Evolutionary conservation across 2,329 filamentous ascomycete genomes (phyloP).

Genomic region (Penicillium sp.): DNA sequence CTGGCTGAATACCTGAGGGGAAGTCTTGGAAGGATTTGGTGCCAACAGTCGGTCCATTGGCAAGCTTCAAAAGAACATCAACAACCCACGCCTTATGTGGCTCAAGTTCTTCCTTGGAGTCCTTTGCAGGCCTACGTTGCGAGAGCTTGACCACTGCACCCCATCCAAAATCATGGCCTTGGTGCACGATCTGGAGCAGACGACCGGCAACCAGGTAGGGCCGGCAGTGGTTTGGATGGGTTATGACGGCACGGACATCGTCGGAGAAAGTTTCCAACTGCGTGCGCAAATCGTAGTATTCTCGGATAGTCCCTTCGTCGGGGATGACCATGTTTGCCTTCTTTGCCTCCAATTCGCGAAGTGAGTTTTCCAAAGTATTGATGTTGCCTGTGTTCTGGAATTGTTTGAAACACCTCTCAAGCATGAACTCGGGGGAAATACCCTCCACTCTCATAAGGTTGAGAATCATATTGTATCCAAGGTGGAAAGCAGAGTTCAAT

Average conservation of each 20-base stretch:
- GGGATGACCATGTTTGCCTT: slow-evolving; percentile 74
- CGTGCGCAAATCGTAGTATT: slow-evolving; percentile 89
- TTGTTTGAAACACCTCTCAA: slow-evolving; percentile 97
- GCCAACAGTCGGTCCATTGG: slow-evolving; percentile 55
- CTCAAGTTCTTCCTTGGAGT: slow-evolving; percentile 66
- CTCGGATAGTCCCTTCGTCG: slow-evolving; percentile 85
- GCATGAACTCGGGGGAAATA: slow-evolving; percentile 98
- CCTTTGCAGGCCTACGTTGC: slow-evolving; percentile 66
- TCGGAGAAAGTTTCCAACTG: slow-evolving; percentile 81
- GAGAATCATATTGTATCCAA: slow-evolving; percentile 99
- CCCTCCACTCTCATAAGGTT: slow-evolving; percentile 97
- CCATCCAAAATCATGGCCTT: slow-evolving; percentile 87
- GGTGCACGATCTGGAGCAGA: slow-evolving; percentile 80
- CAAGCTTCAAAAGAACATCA: slow-evolving; percentile 74
- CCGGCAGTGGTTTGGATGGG: slow-evolving; percentile 83
- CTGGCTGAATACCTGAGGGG: slow-evolving; percentile 64
- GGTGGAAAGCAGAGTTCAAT: slow-evolving; percentile 94
- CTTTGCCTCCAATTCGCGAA: slow-evolving; percentile 76
- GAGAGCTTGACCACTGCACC: slow-evolving; percentile 80
- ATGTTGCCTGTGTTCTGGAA: slow-evolving; percentile 95
- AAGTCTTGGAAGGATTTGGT: slow-evolving; percentile 67
- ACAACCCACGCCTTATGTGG: slow-evolving; percentile 80
- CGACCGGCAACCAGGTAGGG: slow-evolving; percentile 87
- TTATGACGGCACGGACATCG: slow-evolving; percentile 90
- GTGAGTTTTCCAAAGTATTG: slow-evolving; percentile 77